A percentile compares a stretch with the other conserved stretches of the same genome.
phyloP scores from a whole-genome alignment of 768 basidiomycete genomes.

The Pisolithus tinctorius region DNA sequence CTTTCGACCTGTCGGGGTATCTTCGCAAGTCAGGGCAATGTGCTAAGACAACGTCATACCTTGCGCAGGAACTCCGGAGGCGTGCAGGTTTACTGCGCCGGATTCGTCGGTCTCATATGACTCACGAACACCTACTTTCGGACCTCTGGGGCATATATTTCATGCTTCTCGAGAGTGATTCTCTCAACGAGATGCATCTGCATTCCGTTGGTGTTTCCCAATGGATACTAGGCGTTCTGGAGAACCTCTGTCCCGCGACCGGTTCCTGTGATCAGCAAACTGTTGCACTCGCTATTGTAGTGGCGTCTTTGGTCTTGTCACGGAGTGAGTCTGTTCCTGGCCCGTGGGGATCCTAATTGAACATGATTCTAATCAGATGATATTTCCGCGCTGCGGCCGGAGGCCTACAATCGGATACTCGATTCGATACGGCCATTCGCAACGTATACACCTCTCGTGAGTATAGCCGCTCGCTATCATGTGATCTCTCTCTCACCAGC shows the following conservation, averaged over 20 bases:
- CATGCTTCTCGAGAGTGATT: constrained; percentile 55
- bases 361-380: constrained; percentile 25
- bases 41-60: constrained; percentile 30
- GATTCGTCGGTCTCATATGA: constrained; percentile 30
- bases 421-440: constrained; percentile 36
- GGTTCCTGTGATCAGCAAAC: constrained; percentile 9
- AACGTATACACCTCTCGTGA: constrained; percentile 21
- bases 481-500: constrained; percentile 9
- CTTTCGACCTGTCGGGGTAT: constrained; percentile 38
- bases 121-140: constrained; percentile 23
- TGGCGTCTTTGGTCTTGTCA: constrained; percentile 31
- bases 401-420: constrained; percentile 37
- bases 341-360: constrained; percentile 17
- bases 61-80: constrained; percentile 42
- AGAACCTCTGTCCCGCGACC: constrained; percentile 6
- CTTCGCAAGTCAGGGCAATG: constrained; percentile 22
- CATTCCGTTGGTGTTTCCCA: constrained; percentile 32
- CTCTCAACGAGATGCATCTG: constrained; percentile 42
- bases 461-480: constrained; percentile 1
- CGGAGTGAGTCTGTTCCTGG: constrained; percentile 27
- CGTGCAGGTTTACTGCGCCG: constrained; percentile 45
- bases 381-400: constrained; percentile 31
- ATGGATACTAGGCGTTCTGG: constrained; percentile 20
- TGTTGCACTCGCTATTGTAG: constrained; percentile 23
- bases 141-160: constrained; percentile 55